Conservation (phyloP, 2,329 filamentous ascomycete species). For the Aspergillus aculeatinus region DNA sequence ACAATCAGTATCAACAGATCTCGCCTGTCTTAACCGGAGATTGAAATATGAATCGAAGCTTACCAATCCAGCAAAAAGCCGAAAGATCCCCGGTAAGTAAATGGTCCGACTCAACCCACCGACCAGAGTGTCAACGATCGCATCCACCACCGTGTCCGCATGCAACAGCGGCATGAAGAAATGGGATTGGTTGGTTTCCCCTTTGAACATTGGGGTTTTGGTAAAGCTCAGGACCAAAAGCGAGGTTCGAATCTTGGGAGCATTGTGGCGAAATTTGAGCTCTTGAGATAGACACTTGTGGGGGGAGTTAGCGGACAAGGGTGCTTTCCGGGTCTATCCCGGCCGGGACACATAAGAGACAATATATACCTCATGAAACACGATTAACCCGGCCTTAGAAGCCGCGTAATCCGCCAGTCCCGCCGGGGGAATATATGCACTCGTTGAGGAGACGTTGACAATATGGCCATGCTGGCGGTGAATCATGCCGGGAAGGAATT, state of each 20-base stretch:
- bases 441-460: too few species aligned
- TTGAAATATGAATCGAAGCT: constrained; percentile 1
- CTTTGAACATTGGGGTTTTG: constrained; percentile 26
- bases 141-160: constrained; percentile 26
- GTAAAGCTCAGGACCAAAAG: constrained; percentile 25
- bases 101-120: constrained; percentile 20
- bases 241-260: constrained; percentile 20
- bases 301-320: too few species aligned
- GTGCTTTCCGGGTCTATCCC: too few species aligned
- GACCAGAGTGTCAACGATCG: constrained; percentile 21
- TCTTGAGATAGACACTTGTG: too few species aligned
- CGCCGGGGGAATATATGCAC: too few species aligned
- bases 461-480: too few species aligned
- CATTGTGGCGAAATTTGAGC: neutral
- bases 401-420: too few species aligned
- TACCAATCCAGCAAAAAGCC: constrained; percentile 24
- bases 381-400: too few species aligned
- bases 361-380: too few species aligned
- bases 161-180: constrained; percentile 26
- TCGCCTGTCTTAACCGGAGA: neutral
- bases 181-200: constrained; percentile 23
- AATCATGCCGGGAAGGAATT: too few species aligned
- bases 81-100: constrained; percentile 21
- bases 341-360: too few species aligned
- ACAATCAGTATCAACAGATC: neutral